phyloP scores from a whole-genome alignment of 1,284 basidiomycete species.

The Pyrrhoderma noxium region DNA sequence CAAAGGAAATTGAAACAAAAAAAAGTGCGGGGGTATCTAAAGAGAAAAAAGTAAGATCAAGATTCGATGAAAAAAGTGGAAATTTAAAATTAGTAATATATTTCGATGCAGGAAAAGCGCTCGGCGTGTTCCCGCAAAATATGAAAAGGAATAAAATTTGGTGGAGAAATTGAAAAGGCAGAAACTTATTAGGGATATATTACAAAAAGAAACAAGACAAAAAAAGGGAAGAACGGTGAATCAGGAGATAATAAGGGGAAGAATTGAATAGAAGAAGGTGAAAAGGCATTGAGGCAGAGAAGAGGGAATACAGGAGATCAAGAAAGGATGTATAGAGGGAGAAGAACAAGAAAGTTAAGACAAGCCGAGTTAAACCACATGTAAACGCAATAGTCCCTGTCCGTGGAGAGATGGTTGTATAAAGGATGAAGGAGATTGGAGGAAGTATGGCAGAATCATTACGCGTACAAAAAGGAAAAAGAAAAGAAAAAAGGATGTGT shows the following conservation, averaged over 20 bases:
- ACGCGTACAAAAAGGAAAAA: slow-evolving; percentile 1
- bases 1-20: slow-evolving; percentile 1
- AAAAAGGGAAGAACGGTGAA: neutral
- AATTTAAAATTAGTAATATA: neutral
- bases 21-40: neutral
- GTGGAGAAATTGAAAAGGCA: neutral
- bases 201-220: too few relatives aligned
- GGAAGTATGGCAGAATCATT: neutral
- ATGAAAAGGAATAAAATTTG: neutral
- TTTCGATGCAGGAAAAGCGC: neutral
- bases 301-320: neutral
- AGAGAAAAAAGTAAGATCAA: neutral
- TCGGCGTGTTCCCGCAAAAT: too few relatives aligned
- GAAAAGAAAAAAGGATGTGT: neutral
- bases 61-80: neutral
- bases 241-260: neutral
- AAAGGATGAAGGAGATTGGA: too few relatives aligned
- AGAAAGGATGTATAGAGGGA: slow-evolving; percentile 1
- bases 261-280: neutral
- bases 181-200: slow-evolving; percentile 11
- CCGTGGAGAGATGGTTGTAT: slow-evolving; percentile 8
- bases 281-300: neutral
- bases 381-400: slow-evolving; percentile 17
- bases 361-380: slow-evolving; percentile 14
- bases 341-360: slow-evolving; percentile 2